Percentiles rank a stretch among this genome's conserved stretches.
Conservation (phyloP, 768 basidiomycete genomes). For the Suillus fuscotomentosus region DNA sequence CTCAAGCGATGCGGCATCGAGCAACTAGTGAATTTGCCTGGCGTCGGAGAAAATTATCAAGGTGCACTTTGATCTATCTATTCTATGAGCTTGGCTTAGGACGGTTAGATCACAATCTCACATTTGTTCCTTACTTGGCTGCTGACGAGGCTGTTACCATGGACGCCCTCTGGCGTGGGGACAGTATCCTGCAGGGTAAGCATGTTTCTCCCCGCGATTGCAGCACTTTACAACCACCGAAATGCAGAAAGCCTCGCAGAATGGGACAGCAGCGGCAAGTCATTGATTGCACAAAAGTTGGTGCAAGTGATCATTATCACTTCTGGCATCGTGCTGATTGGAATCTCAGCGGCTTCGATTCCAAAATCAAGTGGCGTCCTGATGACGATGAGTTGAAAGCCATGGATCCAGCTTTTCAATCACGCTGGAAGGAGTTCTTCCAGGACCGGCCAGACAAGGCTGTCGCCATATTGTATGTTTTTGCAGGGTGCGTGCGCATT, state of each 20-base stretch:
- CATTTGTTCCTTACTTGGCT: constrained; percentile 35
- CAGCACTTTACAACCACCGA: neutral
- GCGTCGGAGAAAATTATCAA: constrained; percentile 70
- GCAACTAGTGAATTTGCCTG: constrained; percentile 63
- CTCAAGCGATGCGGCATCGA: constrained; percentile 48
- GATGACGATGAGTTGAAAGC: constrained; percentile 44
- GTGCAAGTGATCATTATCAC: constrained; percentile 6
- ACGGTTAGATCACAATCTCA: constrained; percentile 29
- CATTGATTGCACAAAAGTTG: constrained; percentile 53
- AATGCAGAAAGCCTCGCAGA: constrained; percentile 18
- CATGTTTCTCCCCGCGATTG: constrained; percentile 6
- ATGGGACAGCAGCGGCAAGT: constrained; percentile 37
- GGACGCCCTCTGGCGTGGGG: constrained; percentile 44
- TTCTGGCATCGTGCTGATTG: neutral
- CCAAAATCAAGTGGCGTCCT: constrained; percentile 58
- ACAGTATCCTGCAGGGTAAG: constrained; percentile 41
- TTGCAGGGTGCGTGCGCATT: constrained; percentile 22
- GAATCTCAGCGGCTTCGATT: constrained; percentile 44
- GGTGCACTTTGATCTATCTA: constrained; percentile 29
- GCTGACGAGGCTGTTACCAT: constrained; percentile 47
- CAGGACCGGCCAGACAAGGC: constrained; percentile 54
- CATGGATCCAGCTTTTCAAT: constrained; percentile 47
- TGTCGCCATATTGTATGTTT: constrained; percentile 36
- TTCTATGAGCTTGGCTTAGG: neutral
- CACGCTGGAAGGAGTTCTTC: constrained; percentile 51